Evolutionary conservation across 2,329 filamentous ascomycete genomes (phyloP), one percentile per base, ranked within the genome.

Genomic region (Byssothecium circinans): DNA sequence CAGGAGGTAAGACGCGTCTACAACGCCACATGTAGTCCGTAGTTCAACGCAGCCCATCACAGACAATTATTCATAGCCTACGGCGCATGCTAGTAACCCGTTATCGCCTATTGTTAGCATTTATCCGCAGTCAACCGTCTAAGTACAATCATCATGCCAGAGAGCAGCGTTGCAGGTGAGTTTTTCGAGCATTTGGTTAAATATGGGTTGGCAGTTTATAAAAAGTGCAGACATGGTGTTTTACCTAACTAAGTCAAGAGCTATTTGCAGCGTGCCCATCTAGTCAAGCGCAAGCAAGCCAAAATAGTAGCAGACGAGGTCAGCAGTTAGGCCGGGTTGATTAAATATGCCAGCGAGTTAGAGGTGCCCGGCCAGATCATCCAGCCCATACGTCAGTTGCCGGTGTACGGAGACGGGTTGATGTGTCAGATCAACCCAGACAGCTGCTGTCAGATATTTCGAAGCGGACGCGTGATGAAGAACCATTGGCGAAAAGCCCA

Each of bases 151-250:
- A n/a, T n/a, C n/a, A n/a, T n/a, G n/a, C n/a, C n/a, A n/a, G n/a
- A n/a, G n/a, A n/a, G n/a, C n/a, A n/a, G n/a, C n/a, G n/a, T n/a
- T n/a, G n/a, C n/a, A n/a, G n/a, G n/a, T n/a, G n/a, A n/a, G n/a
- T n/a, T n/a, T 49, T 54, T 52, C 27, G 11, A 52, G 38, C 43
- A 52, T 41, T 39, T 52, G 34, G 37, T n/a, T 11, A 25, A 54
- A 38, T 44, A 49, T 41, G 19, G 4, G 18, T 43, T 52, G 27
- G 42, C 38, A 15, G 22, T 52, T 25, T 47, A 23, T 19, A 45
- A 33, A 19, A 25, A 45, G 18, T 46, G 27, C 23, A 46, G 36
- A 25, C 18, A 46, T 29, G 27, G 45, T 2, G 39, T 47, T 22
- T 41, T 47, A 43, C 43, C 41, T 10, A 45, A 37, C 27, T 35